Conservation (phyloP, 129 eudicot species). For the Flaveria brownii region DNA sequence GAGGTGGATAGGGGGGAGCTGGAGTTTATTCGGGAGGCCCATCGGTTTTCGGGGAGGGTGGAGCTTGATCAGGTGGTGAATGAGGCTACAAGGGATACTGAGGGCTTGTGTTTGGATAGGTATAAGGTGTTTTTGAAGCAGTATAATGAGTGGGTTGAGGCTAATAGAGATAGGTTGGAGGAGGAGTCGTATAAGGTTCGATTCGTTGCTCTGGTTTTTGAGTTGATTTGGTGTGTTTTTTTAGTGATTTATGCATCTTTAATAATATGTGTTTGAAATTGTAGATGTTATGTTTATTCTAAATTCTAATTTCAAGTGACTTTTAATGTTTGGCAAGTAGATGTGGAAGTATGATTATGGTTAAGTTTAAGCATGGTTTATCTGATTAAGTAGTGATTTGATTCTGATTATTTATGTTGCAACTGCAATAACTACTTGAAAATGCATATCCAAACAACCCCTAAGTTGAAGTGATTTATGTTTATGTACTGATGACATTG, state of each 20-base stretch:
- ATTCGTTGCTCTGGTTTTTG: background rate
- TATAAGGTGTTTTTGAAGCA: conserved; percentile 92
- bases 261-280: background rate
- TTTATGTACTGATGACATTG: background rate
- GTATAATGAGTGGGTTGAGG: conserved; percentile 84
- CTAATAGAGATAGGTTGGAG: conserved; percentile 80
- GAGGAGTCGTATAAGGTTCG: conserved; percentile 82
- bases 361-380: background rate
- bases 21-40: conserved; percentile 83
- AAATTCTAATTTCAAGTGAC: too few species aligned
- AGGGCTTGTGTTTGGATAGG: conserved; percentile 81
- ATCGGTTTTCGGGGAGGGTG: conserved; percentile 57
- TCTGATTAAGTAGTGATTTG: background rate
- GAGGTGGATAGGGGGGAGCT: conserved; percentile 80
- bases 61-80: conserved; percentile 52
- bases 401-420: too few species aligned
- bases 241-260: background rate
- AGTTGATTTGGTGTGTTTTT: background rate
- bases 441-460: background rate
- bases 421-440: background rate
- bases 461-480: background rate
- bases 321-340: background rate
- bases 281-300: background rate
- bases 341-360: background rate
- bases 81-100: conserved; percentile 41